These are phyloP conservation scores for Paratinospora sagittata DNA, from an alignment of 164 flowering plant genomes.

Conservation along the genomic window DNA sequence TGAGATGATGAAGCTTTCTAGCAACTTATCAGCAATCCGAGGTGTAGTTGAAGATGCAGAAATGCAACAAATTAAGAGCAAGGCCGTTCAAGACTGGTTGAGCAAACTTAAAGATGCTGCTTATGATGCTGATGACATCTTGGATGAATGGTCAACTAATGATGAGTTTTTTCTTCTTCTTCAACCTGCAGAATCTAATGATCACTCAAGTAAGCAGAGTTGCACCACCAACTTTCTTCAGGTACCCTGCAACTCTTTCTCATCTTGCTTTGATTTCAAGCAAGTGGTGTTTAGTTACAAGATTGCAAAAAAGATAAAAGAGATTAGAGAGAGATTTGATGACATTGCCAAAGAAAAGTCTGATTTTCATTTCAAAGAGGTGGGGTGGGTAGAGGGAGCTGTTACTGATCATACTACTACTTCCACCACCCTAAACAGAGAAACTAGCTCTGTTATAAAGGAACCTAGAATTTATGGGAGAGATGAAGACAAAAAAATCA, in stretches of 20 bases:
- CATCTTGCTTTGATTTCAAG: too few relatives aligned
- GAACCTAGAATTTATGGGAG: constrained; percentile 9
- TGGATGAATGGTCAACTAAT: background rate
- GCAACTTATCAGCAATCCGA: background rate
- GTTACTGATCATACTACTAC: too few relatives aligned
- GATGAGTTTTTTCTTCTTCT: too few relatives aligned
- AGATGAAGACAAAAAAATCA: background rate
- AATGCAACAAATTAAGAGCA: background rate
- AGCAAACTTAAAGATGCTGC: constrained; percentile 2
- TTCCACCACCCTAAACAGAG: background rate
- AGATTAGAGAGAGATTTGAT: background rate
- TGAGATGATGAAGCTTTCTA: background rate
- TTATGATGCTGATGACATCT: background rate
- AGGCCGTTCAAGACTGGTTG: background rate
- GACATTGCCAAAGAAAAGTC: too few relatives aligned
- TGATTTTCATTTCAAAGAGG: constrained; percentile 1
- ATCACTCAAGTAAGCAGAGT: background rate
- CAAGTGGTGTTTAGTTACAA: background rate
- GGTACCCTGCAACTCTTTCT: background rate
- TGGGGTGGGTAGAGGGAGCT: background rate
- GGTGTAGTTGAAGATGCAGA: background rate
- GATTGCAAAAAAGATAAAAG: constrained; percentile 1
- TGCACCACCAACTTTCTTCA: background rate
- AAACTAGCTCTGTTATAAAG: background rate
- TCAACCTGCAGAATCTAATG: background rate